phyloP scores from a whole-genome alignment of 345 rosid genomes.

The Balakata baccata region DNA sequence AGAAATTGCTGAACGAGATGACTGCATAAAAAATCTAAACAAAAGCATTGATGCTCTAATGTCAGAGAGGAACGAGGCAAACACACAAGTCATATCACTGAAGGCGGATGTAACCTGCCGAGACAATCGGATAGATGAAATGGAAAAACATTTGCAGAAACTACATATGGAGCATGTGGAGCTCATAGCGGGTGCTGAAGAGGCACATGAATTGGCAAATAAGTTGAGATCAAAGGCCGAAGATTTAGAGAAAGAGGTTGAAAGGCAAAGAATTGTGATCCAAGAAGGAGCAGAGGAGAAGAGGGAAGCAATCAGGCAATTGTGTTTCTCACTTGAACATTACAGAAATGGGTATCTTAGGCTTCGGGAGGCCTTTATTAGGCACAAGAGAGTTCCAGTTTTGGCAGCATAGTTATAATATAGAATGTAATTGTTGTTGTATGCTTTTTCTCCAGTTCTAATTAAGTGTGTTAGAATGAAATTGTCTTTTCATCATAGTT shows the following conservation, averaged over 20 bases:
- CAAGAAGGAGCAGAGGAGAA: constrained; percentile 32
- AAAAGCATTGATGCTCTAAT: constrained; percentile 40
- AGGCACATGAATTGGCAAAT: constrained; percentile 29
- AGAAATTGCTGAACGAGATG: constrained; percentile 36
- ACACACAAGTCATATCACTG: constrained; percentile 37
- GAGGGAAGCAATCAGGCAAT: constrained; percentile 33
- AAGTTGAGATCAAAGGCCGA: constrained; percentile 38
- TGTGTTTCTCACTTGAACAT: constrained; percentile 30
- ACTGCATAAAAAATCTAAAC: constrained; percentile 35
- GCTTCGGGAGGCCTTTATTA: constrained; percentile 18
- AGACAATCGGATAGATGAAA: constrained; percentile 40
- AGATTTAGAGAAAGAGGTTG: constrained; percentile 52
- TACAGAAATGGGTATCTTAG: constrained; percentile 26
- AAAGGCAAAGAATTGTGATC: constrained; percentile 18
- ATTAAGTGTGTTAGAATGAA: too few species aligned
- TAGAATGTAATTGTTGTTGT: not conserved
- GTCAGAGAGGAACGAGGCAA: constrained; percentile 51
- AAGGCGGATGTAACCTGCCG: constrained; percentile 42
- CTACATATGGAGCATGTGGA: constrained; percentile 28
- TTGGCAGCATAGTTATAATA: constrained; percentile 13
- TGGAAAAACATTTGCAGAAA: constrained; percentile 43
- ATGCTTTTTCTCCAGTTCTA: not conserved
- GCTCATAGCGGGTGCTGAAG: constrained; percentile 36
- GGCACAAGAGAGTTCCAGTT: constrained; percentile 27
- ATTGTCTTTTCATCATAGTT: too few species aligned